Evolutionary conservation across 2,329 filamentous ascomycete species (phyloP).

Genomic region (Monilinia fructigena): DNA sequence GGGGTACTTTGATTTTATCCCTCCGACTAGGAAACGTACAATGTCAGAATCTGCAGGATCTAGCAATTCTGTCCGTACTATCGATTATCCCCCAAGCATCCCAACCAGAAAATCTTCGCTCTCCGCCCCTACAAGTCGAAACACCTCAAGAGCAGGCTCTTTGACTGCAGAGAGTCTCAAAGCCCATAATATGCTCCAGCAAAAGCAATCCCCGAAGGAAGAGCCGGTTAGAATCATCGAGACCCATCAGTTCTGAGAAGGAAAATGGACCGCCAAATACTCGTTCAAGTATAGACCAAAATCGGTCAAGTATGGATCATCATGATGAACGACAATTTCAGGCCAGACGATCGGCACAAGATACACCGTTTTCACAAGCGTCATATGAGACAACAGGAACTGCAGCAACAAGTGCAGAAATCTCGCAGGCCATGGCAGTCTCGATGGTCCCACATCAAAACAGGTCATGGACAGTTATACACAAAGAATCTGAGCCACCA

Average conservation of each 20-base stretch:
- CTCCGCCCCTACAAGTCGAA: conserved; percentile 61
- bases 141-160: conserved; percentile 54
- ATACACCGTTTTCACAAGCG: conserved; percentile 61
- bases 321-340: conserved; percentile 41
- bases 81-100: conserved; percentile 59
- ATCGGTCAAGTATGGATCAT: conserved; percentile 45
- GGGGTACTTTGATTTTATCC: conserved; percentile 47
- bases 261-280: conserved; percentile 26
- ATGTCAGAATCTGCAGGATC: conserved; percentile 39
- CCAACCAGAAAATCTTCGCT: conserved; percentile 59
- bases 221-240: conserved; percentile 21
- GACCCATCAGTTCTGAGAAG: conserved; percentile 24
- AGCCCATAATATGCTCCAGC: conserved; percentile 48
- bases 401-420: conserved; percentile 50
- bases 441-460: conserved; percentile 65
- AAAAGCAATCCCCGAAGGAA: conserved; percentile 26
- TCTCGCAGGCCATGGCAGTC: conserved; percentile 62
- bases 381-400: conserved; percentile 62
- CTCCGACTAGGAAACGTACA: conserved; percentile 30
- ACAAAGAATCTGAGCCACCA: conserved; percentile 10
- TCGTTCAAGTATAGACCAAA: conserved; percentile 47
- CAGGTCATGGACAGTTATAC: conserved; percentile 46
- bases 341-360: conserved; percentile 52
- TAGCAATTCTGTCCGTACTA: conserved; percentile 47
- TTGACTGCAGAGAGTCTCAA: conserved; percentile 58